These are phyloP conservation scores for Chlorencoelia australis DNA, from an alignment of 2,329 filamentous ascomycete genomes.

Conservation along the genomic window DNA sequence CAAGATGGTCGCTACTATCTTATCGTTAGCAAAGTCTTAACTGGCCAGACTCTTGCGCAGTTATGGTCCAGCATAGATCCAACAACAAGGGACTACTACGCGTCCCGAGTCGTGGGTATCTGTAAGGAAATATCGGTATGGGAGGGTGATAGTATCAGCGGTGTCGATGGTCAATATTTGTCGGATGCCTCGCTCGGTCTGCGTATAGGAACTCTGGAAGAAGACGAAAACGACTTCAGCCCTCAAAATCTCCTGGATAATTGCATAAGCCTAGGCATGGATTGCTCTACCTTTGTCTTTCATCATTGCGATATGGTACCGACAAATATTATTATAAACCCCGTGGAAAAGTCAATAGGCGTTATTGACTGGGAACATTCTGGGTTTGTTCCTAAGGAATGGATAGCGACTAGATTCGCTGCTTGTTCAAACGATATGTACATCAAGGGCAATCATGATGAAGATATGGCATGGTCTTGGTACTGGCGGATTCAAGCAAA, in stretches of 20 bases:
- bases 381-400: slow-evolving; percentile 8
- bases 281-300: slow-evolving; percentile 6
- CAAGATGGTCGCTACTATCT: slow-evolving; percentile 5
- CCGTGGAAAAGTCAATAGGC: slow-evolving; percentile 4
- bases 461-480: slow-evolving; percentile 6
- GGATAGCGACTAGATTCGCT: slow-evolving; percentile 10
- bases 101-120: slow-evolving; percentile 7
- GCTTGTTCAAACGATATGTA: slow-evolving; percentile 7
- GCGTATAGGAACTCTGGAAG: slow-evolving; percentile 1
- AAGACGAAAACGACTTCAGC: slow-evolving; percentile 3
- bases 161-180: slow-evolving; percentile 7
- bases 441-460: too few relatives aligned
- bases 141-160: slow-evolving; percentile 4
- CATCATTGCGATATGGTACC: slow-evolving; percentile 7
- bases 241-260: slow-evolving; percentile 6
- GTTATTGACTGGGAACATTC: slow-evolving; percentile 9
- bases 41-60: slow-evolving; percentile 3
- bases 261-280: slow-evolving; percentile 6
- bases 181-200: slow-evolving; percentile 2
- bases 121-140: slow-evolving; percentile 5
- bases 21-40: slow-evolving; percentile 5
- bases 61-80: slow-evolving; percentile 4
- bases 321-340: slow-evolving; percentile 7
- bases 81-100: slow-evolving; percentile 7
- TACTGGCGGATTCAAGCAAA: slow-evolving; percentile 6